Evolutionary conservation across 73 alveolate genomes (phyloP).

Genomic region (Paramecium tetraurelia): DNA sequence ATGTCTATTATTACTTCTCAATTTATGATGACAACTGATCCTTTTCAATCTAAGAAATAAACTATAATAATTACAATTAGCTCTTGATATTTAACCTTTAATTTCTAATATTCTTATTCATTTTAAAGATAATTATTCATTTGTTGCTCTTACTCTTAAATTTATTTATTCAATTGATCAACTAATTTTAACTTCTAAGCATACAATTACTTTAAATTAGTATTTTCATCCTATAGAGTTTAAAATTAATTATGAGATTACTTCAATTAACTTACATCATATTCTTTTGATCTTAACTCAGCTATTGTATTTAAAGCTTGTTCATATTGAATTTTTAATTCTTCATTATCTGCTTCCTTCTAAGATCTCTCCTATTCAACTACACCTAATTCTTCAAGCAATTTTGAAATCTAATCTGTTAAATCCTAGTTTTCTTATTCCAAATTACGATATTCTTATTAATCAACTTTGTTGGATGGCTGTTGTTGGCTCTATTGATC

Average conservation of each 20-base stretch:
- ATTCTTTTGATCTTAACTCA: neutral
- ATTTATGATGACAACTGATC: neutral
- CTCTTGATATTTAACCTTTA: neutral
- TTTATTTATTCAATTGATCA: neutral
- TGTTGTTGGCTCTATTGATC: neutral
- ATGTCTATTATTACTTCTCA: neutral
- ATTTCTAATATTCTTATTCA: neutral
- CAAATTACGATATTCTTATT: neutral
- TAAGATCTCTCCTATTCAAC: neutral
- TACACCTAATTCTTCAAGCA: neutral
- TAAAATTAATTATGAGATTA: neutral
- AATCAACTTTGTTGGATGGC: neutral
- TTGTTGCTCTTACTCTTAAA: neutral
- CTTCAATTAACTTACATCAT: neutral
- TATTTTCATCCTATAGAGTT: neutral
- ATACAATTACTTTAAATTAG: neutral
- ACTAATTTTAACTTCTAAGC: neutral
- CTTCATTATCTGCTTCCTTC: neutral
- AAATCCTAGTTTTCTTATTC: neutral
- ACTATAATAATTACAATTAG: neutral
- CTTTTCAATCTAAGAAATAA: neutral
- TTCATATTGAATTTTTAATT: neutral
- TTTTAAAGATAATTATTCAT: neutral
- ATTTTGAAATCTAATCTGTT: neutral
- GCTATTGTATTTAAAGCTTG: constrained; percentile 6